Evolutionary conservation across 495 filamentous ascomycete genomes (phyloP).

Genomic region (Glarea lozoyensis): DNA sequence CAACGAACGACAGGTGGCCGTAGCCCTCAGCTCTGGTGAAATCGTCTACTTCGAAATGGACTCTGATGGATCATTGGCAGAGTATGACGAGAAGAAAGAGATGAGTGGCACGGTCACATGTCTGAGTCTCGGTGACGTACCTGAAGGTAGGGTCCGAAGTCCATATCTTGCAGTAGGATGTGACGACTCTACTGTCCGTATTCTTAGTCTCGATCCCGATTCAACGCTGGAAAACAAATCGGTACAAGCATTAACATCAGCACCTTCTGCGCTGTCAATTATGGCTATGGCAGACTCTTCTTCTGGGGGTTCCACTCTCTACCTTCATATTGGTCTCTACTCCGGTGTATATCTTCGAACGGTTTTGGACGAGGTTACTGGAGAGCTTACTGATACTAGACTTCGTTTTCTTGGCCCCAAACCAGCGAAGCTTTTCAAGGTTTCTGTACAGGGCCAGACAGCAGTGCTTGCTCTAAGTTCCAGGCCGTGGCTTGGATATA

Average conservation of each 20-base stretch:
- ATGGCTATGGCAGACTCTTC: conserved; percentile 87
- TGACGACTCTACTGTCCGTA: conserved; percentile 90
- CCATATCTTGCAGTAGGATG: conserved; percentile 92
- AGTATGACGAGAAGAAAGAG: conserved; percentile 91
- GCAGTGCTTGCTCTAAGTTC: conserved; percentile 88
- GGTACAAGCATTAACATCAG: conserved; percentile 84
- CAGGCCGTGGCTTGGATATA: conserved; percentile 88
- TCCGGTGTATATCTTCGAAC: conserved; percentile 94
- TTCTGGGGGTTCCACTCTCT: conserved; percentile 65
- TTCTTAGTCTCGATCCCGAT: conserved; percentile 83
- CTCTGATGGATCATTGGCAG: conserved; percentile 76
- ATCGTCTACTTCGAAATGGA: conserved; percentile 99
- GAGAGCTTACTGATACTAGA: conserved; percentile 86
- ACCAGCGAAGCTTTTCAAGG: conserved; percentile 76
- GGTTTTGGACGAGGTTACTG: conserved; percentile 86
- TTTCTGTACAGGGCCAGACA: conserved; percentile 71
- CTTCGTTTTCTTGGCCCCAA: conserved; percentile 90
- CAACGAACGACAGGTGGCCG: conserved; percentile 86
- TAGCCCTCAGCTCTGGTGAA: conserved; percentile 89
- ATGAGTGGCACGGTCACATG: conserved; percentile 96
- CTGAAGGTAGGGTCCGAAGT: conserved; percentile 76
- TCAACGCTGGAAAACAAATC: conserved; percentile 85
- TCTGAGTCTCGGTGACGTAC: conserved; percentile 86
- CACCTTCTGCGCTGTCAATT: conserved; percentile 82
- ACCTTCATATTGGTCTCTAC: conserved; percentile 89